Conservation (phyloP, 2,329 filamentous ascomycete genomes). For the Aspergillus pseudoviridinutans region DNA sequence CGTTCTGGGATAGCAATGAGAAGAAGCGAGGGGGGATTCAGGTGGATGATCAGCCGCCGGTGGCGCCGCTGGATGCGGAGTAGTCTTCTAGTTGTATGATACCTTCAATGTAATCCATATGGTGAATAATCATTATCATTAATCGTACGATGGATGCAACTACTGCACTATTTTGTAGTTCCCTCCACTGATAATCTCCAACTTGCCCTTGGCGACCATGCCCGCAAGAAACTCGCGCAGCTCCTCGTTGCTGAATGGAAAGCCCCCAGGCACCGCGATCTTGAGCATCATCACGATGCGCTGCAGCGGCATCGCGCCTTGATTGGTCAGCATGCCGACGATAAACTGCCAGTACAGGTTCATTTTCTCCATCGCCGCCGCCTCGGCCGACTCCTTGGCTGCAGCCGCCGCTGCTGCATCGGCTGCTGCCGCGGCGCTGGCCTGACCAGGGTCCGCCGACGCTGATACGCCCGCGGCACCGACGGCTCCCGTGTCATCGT, state of each 20-base stretch:
- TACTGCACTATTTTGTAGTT: slow-evolving; percentile 57
- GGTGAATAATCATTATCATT: not conserved
- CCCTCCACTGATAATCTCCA: slow-evolving; percentile 64
- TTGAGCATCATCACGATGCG: slow-evolving; percentile 94
- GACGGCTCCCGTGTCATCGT: slow-evolving; percentile 22
- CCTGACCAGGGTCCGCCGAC: slow-evolving; percentile 9
- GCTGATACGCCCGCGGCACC: slow-evolving; percentile 17
- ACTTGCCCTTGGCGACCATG: slow-evolving; percentile 68
- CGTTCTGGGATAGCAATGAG: slow-evolving; percentile 74
- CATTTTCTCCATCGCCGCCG: slow-evolving; percentile 63
- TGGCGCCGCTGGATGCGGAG: slow-evolving; percentile 73
- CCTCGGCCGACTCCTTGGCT: slow-evolving; percentile 46
- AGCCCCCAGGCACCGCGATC: slow-evolving; percentile 83
- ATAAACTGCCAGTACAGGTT: slow-evolving; percentile 89
- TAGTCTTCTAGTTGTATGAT: slow-evolving; percentile 36
- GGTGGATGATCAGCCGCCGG: slow-evolving; percentile 73
- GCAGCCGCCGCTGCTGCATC: slow-evolving; percentile 40
- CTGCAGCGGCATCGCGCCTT: slow-evolving; percentile 73
- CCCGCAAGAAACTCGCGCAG: slow-evolving; percentile 72
- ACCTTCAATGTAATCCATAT: not conserved
- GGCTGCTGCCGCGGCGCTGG: slow-evolving; percentile 36
- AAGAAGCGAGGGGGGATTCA: slow-evolving; percentile 88
- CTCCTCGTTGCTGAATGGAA: slow-evolving; percentile 86
- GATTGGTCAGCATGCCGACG: slow-evolving; percentile 90
- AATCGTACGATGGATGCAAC: not conserved